Base-by-base conservation (phyloP, 2,329 filamentous ascomycete species). In the Neurospora crassa region DNA sequence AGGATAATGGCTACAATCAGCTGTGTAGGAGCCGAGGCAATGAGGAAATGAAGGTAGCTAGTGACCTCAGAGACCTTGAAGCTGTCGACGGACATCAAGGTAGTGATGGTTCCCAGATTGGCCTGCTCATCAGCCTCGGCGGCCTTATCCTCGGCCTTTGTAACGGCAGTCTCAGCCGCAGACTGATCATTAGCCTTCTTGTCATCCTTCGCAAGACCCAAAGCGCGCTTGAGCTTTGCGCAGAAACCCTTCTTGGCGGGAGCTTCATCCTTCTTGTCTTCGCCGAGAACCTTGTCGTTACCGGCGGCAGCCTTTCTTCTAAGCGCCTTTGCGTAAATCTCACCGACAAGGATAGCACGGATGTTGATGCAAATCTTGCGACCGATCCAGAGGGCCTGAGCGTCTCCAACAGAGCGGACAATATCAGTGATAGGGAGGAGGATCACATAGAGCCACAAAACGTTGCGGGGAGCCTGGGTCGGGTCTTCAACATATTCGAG, bases 71-170 rank as follows among this genome's bases (percentile, higher is more conserved):
- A 92, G 70, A 99, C 93, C 83, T 99, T 99, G 88, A 98, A 98
- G 68, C 95, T 97, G 83, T 99, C 96, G 53, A 99, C 96, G 12
- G 96, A 96, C 96, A 99, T 99, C 75, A 99, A 85, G 80, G 98
- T 99, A 84, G 99, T 99, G 78, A 99, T 97, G n/a, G 96, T 97
- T 74, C 96, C 96, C 69, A 96, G 87, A 73, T 96, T 97, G 47
- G 94, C 95, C 82, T 97, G 93, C 71, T 91, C 87, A 73, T 93
- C 90, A 20, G 82, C 68, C n/a, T 75, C 78, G 2, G 76, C 76
- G 69, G 83, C 80, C 70, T 79, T 80, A 70, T 80, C 80, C 53
- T 80, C 75, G 76, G 70, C 79, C 71, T 82, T 82, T 47, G 77
- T 75, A 40, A 79, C 79, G n/a, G 82, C 80, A 4, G 81, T 75